A percentile compares a stretch with the other conserved stretches of the same genome.
These are phyloP conservation scores for Colletotrichum paranaense DNA, from an alignment of 2,329 filamentous ascomycete species.

Conservation along the genomic window DNA sequence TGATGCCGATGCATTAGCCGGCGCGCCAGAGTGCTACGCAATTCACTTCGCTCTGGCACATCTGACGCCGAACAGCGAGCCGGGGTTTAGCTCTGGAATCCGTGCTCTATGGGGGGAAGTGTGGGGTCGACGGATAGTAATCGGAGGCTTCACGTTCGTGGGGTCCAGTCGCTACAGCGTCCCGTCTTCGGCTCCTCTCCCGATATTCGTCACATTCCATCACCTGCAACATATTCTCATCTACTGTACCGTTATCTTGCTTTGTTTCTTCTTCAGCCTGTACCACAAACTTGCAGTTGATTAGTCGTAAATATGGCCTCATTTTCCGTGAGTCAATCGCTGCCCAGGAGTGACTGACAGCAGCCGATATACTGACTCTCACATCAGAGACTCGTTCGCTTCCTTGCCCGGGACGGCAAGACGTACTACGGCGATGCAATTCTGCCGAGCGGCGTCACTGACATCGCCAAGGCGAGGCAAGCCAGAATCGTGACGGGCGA, in stretches of 20 bases:
- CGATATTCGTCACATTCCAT: conserved; percentile 9
- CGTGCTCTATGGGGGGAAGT: not conserved
- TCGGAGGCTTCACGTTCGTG: conserved; percentile 8
- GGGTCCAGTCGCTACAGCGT: not conserved
- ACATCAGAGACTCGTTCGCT: conserved; percentile 75
- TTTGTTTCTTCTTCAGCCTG: too few relatives aligned
- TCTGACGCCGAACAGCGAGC: conserved; percentile 1
- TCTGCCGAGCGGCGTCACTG: conserved; percentile 67
- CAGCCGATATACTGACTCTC: conserved; percentile 8
- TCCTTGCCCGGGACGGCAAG: conserved; percentile 76
- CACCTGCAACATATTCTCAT: not conserved
- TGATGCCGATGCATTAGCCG: conserved; percentile 23
- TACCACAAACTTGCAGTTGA: not conserved
- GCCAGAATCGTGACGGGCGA: conserved; percentile 73
- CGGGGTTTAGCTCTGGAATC: not conserved
- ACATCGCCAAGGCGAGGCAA: conserved; percentile 69
- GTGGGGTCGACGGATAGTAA: conserved; percentile 21
- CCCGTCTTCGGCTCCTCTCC: not conserved
- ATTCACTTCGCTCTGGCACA: not conserved
- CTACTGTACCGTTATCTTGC: not conserved
- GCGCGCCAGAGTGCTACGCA: not conserved
- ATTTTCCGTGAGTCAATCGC: conserved; percentile 56
- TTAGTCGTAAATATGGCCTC: conserved; percentile 13
- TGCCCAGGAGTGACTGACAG: not conserved
- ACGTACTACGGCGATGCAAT: conserved; percentile 82